Conservation (phyloP, 768 basidiomycete genomes). For the Dioszegia crocea region DNA sequence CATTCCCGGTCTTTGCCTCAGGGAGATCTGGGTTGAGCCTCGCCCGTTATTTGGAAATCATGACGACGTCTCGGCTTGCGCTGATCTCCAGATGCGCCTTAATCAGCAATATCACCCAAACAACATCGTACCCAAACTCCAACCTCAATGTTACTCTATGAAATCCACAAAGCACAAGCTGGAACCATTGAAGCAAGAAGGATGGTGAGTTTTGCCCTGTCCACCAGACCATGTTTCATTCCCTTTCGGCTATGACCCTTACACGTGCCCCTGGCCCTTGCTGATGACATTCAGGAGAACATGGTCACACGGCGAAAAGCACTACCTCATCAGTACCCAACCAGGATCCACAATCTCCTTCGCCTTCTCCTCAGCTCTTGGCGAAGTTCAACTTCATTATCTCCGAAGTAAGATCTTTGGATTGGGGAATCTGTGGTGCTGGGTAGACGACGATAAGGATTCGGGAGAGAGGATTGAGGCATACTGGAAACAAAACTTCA, state of each 20-base stretch:
- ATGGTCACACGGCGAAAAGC: conserved; percentile 36
- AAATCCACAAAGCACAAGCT: conserved; percentile 26
- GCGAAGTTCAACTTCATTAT: conserved; percentile 36
- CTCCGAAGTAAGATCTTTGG: conserved; percentile 33
- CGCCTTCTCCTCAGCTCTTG: conserved; percentile 27
- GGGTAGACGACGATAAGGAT: conserved; percentile 39
- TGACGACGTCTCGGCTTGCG: not conserved
- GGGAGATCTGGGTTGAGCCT: not conserved
- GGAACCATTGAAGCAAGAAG: conserved; percentile 19
- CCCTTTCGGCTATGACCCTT: not conserved
- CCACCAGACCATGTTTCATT: too few species aligned
- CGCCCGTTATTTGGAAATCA: too few species aligned
- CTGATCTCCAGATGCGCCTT: conserved; percentile 18
- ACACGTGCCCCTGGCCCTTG: not conserved
- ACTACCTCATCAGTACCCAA: conserved; percentile 36
- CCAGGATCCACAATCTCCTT: conserved; percentile 40
- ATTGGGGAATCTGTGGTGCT: conserved; percentile 37
- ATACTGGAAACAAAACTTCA: conserved; percentile 33
- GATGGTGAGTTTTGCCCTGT: conserved; percentile 39
- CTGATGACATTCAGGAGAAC: conserved; percentile 16
- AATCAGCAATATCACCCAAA: conserved; percentile 22
- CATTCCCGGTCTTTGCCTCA: not conserved
- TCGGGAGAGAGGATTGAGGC: conserved; percentile 24
- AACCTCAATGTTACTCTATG: conserved; percentile 32
- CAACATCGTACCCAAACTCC: conserved; percentile 15